These are phyloP conservation scores for Clonostachys chloroleuca DNA, from an alignment of 2,329 filamentous ascomycete genomes.

Conservation along the genomic window DNA sequence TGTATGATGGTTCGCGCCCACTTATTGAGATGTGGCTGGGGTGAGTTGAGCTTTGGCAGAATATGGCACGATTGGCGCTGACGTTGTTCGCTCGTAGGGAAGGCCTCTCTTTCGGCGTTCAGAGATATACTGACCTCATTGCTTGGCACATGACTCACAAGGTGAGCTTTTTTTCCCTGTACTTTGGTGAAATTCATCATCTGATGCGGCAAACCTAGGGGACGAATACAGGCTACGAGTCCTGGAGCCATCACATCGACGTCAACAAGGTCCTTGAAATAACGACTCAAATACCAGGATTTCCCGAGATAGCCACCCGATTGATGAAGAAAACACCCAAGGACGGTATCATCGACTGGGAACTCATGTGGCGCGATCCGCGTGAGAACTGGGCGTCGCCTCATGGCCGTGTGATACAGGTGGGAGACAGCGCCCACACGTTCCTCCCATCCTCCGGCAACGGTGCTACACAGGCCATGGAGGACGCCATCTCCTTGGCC, in stretches of 20 bases:
- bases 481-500: constrained; percentile 10
- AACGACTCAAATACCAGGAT: too few relatives aligned
- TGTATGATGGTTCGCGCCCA: constrained; percentile 13
- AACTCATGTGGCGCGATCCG: constrained; percentile 43
- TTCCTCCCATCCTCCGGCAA: constrained; percentile 10
- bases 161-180: not conserved
- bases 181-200: constrained; percentile 45
- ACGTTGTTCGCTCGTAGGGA: too few relatives aligned
- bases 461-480: constrained; percentile 11
- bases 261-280: too few relatives aligned
- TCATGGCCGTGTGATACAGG: constrained; percentile 8
- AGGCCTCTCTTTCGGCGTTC: too few relatives aligned
- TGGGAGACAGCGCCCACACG: constrained; percentile 11
- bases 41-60: too few relatives aligned
- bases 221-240: constrained; percentile 42
- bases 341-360: constrained; percentile 36
- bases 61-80: too few relatives aligned
- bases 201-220: constrained; percentile 46
- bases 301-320: too few relatives aligned
- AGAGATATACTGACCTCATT: constrained; percentile 35
- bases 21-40: too few relatives aligned
- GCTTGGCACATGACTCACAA: constrained; percentile 18
- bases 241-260: constrained; percentile 39
- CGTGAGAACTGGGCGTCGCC: constrained; percentile 35
- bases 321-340: not conserved